Evolutionary conservation across 1,139 yeast species (phyloP), one percentile per base, ranked within the genome.

Genomic region (Diutina neorugosa): DNA sequence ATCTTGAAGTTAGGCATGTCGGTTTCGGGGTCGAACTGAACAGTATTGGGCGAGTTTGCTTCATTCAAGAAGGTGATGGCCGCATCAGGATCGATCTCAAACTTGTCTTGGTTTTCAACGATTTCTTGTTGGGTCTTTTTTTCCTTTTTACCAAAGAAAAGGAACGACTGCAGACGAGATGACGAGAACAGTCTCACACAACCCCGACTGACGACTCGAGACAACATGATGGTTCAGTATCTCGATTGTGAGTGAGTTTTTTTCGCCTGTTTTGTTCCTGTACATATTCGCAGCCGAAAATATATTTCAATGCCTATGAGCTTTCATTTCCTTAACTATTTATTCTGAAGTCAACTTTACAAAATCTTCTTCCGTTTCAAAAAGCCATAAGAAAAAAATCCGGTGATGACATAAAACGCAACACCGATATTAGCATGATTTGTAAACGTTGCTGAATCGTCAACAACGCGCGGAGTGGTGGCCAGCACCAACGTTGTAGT

Each of bases 91-190:
- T 68, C 72, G 19, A 65, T 63, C 56, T 68, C 71, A 55, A 62
- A 68, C 46, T 70, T 65, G 58, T 73, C 74, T 63, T 74, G 77
- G 51, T 72, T 73, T 57, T 71, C 65, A 53, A 71, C 63, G 54
- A 74, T 62, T 44, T 73, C 75, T 55, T 69, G n/a, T 46, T 51
- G 50, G 31, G 44, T 31, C 44, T 40, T 23, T 23, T 27, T 68
- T 58, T 60, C 58, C 55, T 61, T 62, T 51, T 63, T 58, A 4
- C 50, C 50, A 18, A 46, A 46, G 23, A 46, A 46, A 19, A 46
- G 50, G n/a, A 46, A 46, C 8, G 40, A 4, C 9, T 34, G 50
- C 12, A 34, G 50, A 7, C 18, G 21, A 34, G 50, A 21, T 16
- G 50, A 23, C 8, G 50, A n/a, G 14, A 46, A 46, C 21, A 14